Base-by-base conservation (phyloP, 345 rosid genomes). In the Brassica juncea region DNA sequence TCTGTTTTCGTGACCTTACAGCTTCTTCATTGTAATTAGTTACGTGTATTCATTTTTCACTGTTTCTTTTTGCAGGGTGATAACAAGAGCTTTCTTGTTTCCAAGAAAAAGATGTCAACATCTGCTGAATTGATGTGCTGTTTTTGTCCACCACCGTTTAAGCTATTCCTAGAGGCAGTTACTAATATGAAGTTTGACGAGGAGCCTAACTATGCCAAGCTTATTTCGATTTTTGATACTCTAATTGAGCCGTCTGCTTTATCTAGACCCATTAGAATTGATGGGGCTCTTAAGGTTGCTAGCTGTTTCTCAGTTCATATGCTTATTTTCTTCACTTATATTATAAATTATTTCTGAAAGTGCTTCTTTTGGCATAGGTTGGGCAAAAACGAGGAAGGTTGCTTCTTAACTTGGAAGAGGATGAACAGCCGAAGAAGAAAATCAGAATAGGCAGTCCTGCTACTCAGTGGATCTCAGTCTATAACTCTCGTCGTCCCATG, bases 81-180 rank as follows among this genome's bases (percentile, higher is more conserved):
- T 66, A 91, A 93, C 81, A 95, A 95, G 80, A 86, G 96, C 70
- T 95, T 93, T 82, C 94, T 93, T 76, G 97, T 93, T 62, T 90
- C 94, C 82, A 95, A 95, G 87, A 95, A 95, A 77, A 95, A 93
- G 87, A 90, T 93, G 98, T 88, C 89, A n/a, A 89, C 94, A 16
- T 86, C 97, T 81, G 90, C 98, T 16, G 97, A 95, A 74, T 21
- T 86, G 68, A 89, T 93, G 87, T 93, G 98, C 76, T 89, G 96
- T 87, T 86, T 90, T 73, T 90, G 90, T 74, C 97, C 97, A 27
- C 76, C 84, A 5, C 94, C 97, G 9, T 95, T 91, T 83, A 89
- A 86, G 86, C 87, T 81, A 52, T 90, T 93, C 75, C 92, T 93
- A 44, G 99, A 95, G 81, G 91, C 89, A 67, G 97, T 95, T 68